Conservation (phyloP, 2,329 filamentous ascomycete species). For the Colletotrichum lini region DNA sequence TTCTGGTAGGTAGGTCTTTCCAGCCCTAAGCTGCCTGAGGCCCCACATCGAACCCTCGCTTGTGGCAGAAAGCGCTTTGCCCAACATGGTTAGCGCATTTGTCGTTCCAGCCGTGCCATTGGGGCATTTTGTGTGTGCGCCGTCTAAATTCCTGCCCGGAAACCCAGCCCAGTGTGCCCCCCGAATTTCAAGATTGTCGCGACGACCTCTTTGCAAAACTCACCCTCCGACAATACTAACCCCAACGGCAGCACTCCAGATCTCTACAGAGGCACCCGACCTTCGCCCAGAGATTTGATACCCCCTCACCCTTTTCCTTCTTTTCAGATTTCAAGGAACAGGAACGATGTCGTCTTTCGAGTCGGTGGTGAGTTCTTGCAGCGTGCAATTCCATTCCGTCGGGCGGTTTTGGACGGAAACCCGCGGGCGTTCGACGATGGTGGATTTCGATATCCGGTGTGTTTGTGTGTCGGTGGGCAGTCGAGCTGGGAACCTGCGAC, state of each 20-base stretch:
- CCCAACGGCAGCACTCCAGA: constrained; percentile 44
- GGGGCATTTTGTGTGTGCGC: constrained; percentile 46
- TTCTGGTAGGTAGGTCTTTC: constrained; percentile 56
- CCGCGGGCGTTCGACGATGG: constrained; percentile 15
- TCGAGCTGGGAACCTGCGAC: neutral
- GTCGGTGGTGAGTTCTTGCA: constrained; percentile 73
- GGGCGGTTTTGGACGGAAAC: neutral
- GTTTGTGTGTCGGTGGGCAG: neutral
- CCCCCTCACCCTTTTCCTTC: constrained; percentile 38
- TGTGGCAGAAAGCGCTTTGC: constrained; percentile 50
- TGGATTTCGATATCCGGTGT: constrained; percentile 15
- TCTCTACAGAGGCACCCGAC: constrained; percentile 40
- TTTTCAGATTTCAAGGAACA: constrained; percentile 48
- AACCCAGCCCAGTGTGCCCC: constrained; percentile 17
- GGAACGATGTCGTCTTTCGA: constrained; percentile 79
- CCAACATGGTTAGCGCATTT: constrained; percentile 51
- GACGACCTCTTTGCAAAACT: constrained; percentile 42
- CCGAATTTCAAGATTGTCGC: constrained; percentile 43
- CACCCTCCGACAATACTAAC: constrained; percentile 44
- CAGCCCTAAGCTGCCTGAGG: constrained; percentile 56
- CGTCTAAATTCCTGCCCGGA: constrained; percentile 44
- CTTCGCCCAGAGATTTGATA: constrained; percentile 46
- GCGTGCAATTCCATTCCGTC: constrained; percentile 1
- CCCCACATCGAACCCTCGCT: constrained; percentile 53
- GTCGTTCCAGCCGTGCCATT: constrained; percentile 17